Evolutionary conservation across 2,329 filamentous ascomycete species (phyloP), one percentile per base, ranked within the genome.

Genomic region (Shiraia bambusicola): DNA sequence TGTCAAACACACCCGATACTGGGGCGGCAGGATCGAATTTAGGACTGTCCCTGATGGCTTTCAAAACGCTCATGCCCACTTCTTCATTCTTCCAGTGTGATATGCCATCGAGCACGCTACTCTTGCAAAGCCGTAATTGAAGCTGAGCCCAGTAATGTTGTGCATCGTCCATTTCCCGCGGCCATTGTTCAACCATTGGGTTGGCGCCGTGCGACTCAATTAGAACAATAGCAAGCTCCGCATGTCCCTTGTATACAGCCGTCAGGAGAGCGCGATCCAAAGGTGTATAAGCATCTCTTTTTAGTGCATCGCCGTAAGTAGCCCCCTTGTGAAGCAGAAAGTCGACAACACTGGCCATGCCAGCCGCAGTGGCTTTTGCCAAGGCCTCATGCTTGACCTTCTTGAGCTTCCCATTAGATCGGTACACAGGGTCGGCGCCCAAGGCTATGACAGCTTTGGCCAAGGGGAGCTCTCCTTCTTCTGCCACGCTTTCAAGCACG

Each of bases 131-230:
- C n/a, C 50, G 41, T 3, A 56, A 40, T 28, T 48, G 40, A 1
- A 17, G 32, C 3, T 56, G 42, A 2, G 46, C 41, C 52, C 52
- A 56, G 15, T 56, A 56, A 12, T 56, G 46, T 19, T 54, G 50
- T 3, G 46, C 36, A 4, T 51, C 48, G 8, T 54, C 47, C 30
- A 56, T 48, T 15, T 54, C 50, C 15, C 45, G 37, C 13, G 52
- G 52, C 52, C 52, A 56, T 41, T 50, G 50, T 28, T 52, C 50
- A 13, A 42, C 40, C 48, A 52, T 47, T 11, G 50, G 46, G 6
- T 56, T 54, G 6, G 43, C 52, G 5, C 50, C 50, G 33, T 56
- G 46, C 19, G 37, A 38, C 7, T 31, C 34, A n/a, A 56, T 42
- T 3, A 56, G 46, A n/a, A 42, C 45, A 25, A 36, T 37, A 14